Evolutionary conservation across 176 grass and related monocot genomes (phyloP).

Genomic region (Carex myosuroides): DNA sequence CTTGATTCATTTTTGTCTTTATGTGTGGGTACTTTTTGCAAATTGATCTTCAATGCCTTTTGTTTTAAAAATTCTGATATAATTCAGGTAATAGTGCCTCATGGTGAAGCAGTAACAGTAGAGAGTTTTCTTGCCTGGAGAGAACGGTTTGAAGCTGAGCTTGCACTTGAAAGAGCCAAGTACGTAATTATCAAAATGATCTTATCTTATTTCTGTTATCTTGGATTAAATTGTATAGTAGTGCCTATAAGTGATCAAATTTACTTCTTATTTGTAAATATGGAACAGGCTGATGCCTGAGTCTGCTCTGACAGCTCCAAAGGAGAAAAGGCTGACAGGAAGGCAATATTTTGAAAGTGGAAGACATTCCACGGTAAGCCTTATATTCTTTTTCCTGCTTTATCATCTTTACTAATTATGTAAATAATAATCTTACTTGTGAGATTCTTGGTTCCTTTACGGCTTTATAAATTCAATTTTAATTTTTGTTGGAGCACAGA

Average conservation of each 20-base stretch:
- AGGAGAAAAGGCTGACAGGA: constrained; percentile 87
- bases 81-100: constrained; percentile 78
- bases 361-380: constrained; percentile 60
- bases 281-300: constrained; percentile 91
- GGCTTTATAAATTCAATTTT: constrained; percentile 8
- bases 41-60: not conserved
- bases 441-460: constrained; percentile 12
- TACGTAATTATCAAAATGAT: constrained; percentile 38
- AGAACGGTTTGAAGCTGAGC: constrained; percentile 96
- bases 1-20: not conserved
- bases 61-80: constrained; percentile 16
- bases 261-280: constrained; percentile 26
- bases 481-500: constrained; percentile 34
- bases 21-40: not conserved
- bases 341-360: constrained; percentile 94
- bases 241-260: not conserved
- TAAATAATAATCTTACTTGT: constrained; percentile 8
- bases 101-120: constrained; percentile 88
- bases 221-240: not conserved
- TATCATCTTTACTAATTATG: not conserved
- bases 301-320: constrained; percentile 71
- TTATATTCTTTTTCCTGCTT: not conserved
- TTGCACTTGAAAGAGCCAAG: constrained; percentile 88
- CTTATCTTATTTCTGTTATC: not conserved
- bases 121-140: constrained; percentile 95